phyloP scores from a whole-genome alignment of 2,329 filamentous ascomycete species.

The Coniochaeta sp. region DNA sequence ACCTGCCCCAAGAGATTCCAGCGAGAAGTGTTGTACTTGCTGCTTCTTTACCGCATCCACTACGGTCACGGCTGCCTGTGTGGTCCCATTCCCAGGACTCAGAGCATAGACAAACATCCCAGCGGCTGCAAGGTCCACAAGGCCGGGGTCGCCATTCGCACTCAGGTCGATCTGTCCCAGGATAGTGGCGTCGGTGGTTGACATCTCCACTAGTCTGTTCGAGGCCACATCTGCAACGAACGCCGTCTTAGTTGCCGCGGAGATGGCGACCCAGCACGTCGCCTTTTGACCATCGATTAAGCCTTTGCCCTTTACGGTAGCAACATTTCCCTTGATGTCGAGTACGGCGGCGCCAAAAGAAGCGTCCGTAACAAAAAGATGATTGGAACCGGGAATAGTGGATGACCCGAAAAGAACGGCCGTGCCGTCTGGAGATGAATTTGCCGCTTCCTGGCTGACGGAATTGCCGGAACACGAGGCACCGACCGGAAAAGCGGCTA shows the following conservation, averaged over 20 bases:
- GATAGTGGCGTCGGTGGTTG: conserved; percentile 38
- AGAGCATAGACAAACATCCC: conserved; percentile 53
- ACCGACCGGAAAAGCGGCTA: conserved; percentile 41
- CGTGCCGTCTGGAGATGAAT: conserved; percentile 44
- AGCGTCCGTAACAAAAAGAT: conserved; percentile 49
- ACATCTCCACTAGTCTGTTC: conserved; percentile 52
- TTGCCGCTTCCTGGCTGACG: conserved; percentile 19
- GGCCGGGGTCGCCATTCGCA: conserved; percentile 40
- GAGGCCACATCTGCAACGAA: conserved; percentile 51
- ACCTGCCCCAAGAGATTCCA: conserved; percentile 17
- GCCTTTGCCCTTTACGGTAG: conserved; percentile 28
- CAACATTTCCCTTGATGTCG: conserved; percentile 27
- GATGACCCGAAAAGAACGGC: conserved; percentile 47
- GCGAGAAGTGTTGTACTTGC: conserved; percentile 24
- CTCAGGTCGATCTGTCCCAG: conserved; percentile 32
- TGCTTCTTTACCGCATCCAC: conserved; percentile 23
- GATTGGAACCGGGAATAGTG: conserved; percentile 32
- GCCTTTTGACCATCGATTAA: conserved; percentile 42
- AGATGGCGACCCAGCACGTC: conserved; percentile 52
- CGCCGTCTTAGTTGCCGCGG: conserved; percentile 36
- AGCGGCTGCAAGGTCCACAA: conserved; percentile 46
- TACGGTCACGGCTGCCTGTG: conserved; percentile 27
- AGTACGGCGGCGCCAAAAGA: conserved; percentile 49
- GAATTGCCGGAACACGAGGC: conserved; percentile 1
- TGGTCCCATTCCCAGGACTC: conserved; percentile 41